Percentiles rank a stretch among this genome's conserved stretches.
Evolutionary conservation across 1,139 yeast species (phyloP).

Genomic region (Pichia sp.): DNA sequence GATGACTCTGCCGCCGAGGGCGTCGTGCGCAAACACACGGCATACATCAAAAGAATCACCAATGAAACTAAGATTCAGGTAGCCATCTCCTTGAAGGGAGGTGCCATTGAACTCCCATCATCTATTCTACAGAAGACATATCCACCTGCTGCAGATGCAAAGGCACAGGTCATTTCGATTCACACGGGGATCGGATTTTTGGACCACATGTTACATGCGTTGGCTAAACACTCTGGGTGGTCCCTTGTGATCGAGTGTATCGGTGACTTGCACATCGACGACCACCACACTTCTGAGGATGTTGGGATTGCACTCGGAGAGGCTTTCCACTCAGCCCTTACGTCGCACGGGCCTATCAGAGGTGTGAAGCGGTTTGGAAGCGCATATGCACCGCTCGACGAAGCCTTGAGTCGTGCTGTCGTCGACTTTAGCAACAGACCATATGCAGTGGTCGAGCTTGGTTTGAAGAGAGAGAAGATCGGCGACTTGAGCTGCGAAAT

Average conservation of each 20-base stretch:
- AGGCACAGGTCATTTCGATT: slow-evolving; percentile 66
- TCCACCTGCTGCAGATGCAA: slow-evolving; percentile 14
- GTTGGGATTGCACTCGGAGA: slow-evolving; percentile 87
- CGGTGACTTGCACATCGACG: slow-evolving; percentile 94
- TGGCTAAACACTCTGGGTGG: slow-evolving; percentile 98
- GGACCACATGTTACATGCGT: slow-evolving; percentile 96
- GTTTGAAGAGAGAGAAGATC: slow-evolving; percentile 84
- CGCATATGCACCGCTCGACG: slow-evolving; percentile 95
- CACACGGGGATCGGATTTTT: slow-evolving; percentile 93
- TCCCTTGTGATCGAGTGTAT: slow-evolving; percentile 81
- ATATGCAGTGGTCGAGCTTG: slow-evolving; percentile 82
- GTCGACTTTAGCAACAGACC: slow-evolving; percentile 93
- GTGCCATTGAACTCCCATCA: slow-evolving; percentile 54
- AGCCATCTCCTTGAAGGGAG: slow-evolving; percentile 82
- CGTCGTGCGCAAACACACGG: slow-evolving; percentile 33
- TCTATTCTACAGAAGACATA: slow-evolving; percentile 41
- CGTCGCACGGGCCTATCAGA: slow-evolving; percentile 59
- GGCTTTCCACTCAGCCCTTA: slow-evolving; percentile 81
- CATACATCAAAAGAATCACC: slow-evolving; percentile 66
- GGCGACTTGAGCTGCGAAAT: slow-evolving; percentile 92
- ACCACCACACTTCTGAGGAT: slow-evolving; percentile 96
- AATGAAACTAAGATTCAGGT: slow-evolving; percentile 93
- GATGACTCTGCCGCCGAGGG: slow-evolving; percentile 16
- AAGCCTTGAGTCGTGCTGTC: slow-evolving; percentile 90
- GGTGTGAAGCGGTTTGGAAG: slow-evolving; percentile 94